Percentiles rank a stretch among this genome's conserved stretches.
These are phyloP conservation scores for Phytophthora lateralis DNA, from an alignment of 352 stramenopile genomes.

Conservation along the genomic window DNA sequence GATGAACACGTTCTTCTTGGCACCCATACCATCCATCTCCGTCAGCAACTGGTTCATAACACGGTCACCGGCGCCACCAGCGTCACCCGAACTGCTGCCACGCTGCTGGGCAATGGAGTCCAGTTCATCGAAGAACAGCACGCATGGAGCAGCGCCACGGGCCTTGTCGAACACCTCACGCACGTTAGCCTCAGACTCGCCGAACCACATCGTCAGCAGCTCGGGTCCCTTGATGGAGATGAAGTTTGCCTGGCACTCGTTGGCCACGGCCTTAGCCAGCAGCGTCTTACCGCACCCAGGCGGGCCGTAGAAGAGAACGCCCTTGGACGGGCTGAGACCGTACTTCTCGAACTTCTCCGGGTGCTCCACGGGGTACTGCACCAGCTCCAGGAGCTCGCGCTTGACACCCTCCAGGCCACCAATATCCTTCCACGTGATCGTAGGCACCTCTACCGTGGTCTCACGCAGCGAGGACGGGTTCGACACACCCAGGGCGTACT, in stretches of 20 bases:
- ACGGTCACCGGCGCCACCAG: slow-evolving; percentile 97
- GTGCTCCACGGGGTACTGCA: slow-evolving; percentile 99
- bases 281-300: slow-evolving; percentile 99
- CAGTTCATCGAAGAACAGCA: slow-evolving; percentile 99
- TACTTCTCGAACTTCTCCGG: slow-evolving; percentile 99
- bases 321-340: slow-evolving; percentile 93
- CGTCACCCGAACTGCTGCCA: slow-evolving; percentile 94
- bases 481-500: slow-evolving; percentile 96
- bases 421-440: slow-evolving; percentile 99
- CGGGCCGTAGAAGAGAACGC: slow-evolving; percentile 99
- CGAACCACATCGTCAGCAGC: slow-evolving; percentile 99
- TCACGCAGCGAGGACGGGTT: slow-evolving; percentile 99
- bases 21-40: slow-evolving; percentile 99
- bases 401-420: slow-evolving; percentile 98
- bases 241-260: slow-evolving; percentile 99
- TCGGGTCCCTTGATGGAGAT: slow-evolving; percentile 99
- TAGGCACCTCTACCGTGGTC: slow-evolving; percentile 99
- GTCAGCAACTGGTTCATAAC: slow-evolving; percentile 99
- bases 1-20: slow-evolving; percentile 99
- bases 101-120: slow-evolving; percentile 99
- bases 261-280: slow-evolving; percentile 99
- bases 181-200: slow-evolving; percentile 98
- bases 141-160: slow-evolving; percentile 95
- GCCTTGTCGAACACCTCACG: slow-evolving; percentile 99
- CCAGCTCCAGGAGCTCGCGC: slow-evolving; percentile 98